Conservation (phyloP, 345 rosid genomes). For the Geranium brycei region DNA sequence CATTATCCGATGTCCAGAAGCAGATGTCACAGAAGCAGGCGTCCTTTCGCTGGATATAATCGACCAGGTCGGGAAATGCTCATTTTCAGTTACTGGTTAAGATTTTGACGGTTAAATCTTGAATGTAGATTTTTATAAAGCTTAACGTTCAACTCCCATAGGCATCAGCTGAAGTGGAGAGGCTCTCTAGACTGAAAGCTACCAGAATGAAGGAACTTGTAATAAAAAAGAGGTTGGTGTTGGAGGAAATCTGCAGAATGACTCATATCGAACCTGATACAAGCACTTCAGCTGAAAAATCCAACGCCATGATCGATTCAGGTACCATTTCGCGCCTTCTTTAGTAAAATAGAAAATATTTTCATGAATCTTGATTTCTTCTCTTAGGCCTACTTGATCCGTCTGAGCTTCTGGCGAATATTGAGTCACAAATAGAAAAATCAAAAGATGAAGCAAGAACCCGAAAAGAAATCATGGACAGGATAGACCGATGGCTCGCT, state of each 20-base stretch:
- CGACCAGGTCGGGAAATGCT: conserved; percentile 42
- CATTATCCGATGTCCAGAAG: conserved; percentile 49
- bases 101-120: background rate
- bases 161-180: conserved; percentile 83
- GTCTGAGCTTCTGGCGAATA: conserved; percentile 68
- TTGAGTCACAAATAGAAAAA: conserved; percentile 62
- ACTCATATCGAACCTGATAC: conserved; percentile 74
- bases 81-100: background rate
- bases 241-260: conserved; percentile 63
- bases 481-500: conserved; percentile 83
- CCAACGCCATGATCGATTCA: conserved; percentile 83
- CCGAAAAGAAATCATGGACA: conserved; percentile 89
- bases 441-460: conserved; percentile 69
- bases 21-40: conserved; percentile 48
- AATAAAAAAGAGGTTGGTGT: conserved; percentile 67
- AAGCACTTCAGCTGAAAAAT: conserved; percentile 82
- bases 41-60: conserved; percentile 57
- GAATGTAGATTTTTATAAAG: background rate
- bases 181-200: conserved; percentile 65
- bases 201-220: conserved; percentile 95
- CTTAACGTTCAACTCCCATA: conserved; percentile 9
- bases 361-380: background rate
- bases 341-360: no score
- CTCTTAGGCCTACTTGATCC: conserved; percentile 75
- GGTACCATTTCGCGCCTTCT: conserved; percentile 26